These are phyloP conservation scores for Gautieria morchelliformis DNA, from an alignment of 768 basidiomycete genomes.

Conservation along the genomic window DNA sequence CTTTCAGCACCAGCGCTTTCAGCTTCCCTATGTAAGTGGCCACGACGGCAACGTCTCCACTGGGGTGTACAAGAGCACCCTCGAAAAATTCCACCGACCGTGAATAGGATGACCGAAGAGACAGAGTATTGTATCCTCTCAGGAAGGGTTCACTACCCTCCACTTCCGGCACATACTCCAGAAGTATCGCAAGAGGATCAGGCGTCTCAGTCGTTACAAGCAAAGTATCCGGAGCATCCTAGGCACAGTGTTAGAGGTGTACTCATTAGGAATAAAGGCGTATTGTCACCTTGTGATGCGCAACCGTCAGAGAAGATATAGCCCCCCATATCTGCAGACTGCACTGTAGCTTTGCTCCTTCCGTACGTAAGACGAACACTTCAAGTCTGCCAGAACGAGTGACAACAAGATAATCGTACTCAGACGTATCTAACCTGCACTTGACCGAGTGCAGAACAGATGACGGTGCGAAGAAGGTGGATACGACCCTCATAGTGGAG, in stretches of 20 bases:
- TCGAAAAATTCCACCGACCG: slow-evolving; percentile 65
- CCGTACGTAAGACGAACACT: slow-evolving; percentile 52
- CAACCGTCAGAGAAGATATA: slow-evolving; percentile 43
- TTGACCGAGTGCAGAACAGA: slow-evolving; percentile 62
- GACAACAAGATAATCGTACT: slow-evolving; percentile 55
- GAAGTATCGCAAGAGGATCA: slow-evolving; percentile 59
- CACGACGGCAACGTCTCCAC: slow-evolving; percentile 49
- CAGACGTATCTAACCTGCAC: slow-evolving; percentile 43
- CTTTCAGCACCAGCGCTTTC: slow-evolving; percentile 48
- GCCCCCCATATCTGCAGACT: slow-evolving; percentile 61
- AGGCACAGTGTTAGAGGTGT: background rate
- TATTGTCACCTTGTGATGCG: slow-evolving; percentile 39
- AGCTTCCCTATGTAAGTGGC: slow-evolving; percentile 65
- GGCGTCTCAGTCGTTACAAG: slow-evolving; percentile 70
- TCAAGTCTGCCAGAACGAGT: slow-evolving; percentile 60
- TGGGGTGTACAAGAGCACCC: slow-evolving; percentile 56
- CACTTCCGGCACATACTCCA: slow-evolving; percentile 30
- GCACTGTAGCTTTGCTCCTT: slow-evolving; percentile 53
- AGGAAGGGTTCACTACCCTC: background rate
- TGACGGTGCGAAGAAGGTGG: slow-evolving; percentile 70
- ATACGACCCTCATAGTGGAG: slow-evolving; percentile 42
- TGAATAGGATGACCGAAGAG: slow-evolving; percentile 47
- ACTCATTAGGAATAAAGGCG: background rate
- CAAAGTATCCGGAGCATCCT: slow-evolving; percentile 1
- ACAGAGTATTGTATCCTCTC: slow-evolving; percentile 17